Evolutionary conservation across 2,329 filamentous ascomycete species (phyloP).

Genomic region (Hirsutella rhossiliensis): DNA sequence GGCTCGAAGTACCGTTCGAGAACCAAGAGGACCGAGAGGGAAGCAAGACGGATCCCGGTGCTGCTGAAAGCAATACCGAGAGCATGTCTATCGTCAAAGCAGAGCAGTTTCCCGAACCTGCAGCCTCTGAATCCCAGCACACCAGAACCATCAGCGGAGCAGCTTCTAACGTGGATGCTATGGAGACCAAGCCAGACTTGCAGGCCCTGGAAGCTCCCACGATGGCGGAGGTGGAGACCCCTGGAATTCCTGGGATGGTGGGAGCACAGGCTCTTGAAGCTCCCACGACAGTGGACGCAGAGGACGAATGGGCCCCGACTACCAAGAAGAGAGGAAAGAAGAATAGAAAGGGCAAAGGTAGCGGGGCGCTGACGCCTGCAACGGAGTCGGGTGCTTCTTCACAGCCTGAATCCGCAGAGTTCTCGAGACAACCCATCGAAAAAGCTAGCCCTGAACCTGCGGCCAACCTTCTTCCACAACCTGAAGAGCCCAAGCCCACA

Average conservation of each 20-base stretch:
- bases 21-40: no score
- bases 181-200: no score
- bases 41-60: no score
- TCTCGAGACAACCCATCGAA: no score
- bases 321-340: slow-evolving; percentile 24
- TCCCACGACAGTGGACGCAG: not conserved
- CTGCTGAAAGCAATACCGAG: no score
- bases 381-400: not conserved
- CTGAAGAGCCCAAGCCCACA: not conserved
- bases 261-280: not conserved
- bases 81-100: no score
- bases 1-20: no score
- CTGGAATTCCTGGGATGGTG: not conserved
- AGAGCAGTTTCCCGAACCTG: no score
- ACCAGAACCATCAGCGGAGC: no score
- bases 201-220: no score
- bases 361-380: not conserved
- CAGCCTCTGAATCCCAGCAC: no score
- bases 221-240: not conserved
- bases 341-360: slow-evolving; percentile 16
- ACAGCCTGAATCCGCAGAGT: not conserved
- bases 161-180: no score
- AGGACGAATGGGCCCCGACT: slow-evolving; percentile 7
- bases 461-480: not conserved
- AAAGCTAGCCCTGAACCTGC: not conserved